Evolutionary conservation across 805 yeast genomes (phyloP).

Genomic region (Trichomonascus vanleenenianus): DNA sequence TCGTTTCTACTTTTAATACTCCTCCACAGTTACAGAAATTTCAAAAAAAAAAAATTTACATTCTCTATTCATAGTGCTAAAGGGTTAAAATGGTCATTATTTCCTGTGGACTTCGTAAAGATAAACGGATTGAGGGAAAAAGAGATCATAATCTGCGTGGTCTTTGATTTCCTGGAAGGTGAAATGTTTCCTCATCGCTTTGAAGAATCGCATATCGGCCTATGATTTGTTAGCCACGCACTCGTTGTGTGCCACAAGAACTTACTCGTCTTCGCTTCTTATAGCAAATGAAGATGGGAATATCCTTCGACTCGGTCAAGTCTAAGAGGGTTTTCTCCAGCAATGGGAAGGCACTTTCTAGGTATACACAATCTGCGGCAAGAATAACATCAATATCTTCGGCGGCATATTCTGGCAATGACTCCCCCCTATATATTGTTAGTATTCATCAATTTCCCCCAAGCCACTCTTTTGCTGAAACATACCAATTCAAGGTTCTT

Average conservation of each 20-base stretch:
- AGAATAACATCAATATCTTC: constrained; percentile 38
- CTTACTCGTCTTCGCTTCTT: constrained; percentile 42
- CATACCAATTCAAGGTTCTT: constrained; percentile 39
- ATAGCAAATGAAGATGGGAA: constrained; percentile 45
- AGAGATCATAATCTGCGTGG: constrained; percentile 29
- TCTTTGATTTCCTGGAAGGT: constrained; percentile 25
- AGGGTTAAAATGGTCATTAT: neutral
- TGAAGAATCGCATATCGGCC: constrained; percentile 34
- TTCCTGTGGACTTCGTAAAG: constrained; percentile 32
- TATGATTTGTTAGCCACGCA: constrained; percentile 13
- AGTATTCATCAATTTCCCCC: neutral
- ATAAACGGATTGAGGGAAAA: constrained; percentile 34
- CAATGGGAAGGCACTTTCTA: constrained; percentile 46
- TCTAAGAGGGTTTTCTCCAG: constrained; percentile 43
- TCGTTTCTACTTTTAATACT: too few relatives aligned
- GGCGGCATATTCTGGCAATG: constrained; percentile 31
- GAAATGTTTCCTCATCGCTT: constrained; percentile 27
- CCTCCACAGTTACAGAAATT: too few relatives aligned
- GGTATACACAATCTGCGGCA: constrained; percentile 56
- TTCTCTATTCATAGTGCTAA: too few relatives aligned
- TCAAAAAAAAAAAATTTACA: too few relatives aligned
- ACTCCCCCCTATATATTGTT: constrained; percentile 27
- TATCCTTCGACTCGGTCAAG: constrained; percentile 33
- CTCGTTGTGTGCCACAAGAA: constrained; percentile 15
- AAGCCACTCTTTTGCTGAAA: constrained; percentile 4